Evolutionary conservation across 106 monocot genomes (phyloP), one percentile per base, ranked within the genome.

Genomic region (Ottelia alismoides): DNA sequence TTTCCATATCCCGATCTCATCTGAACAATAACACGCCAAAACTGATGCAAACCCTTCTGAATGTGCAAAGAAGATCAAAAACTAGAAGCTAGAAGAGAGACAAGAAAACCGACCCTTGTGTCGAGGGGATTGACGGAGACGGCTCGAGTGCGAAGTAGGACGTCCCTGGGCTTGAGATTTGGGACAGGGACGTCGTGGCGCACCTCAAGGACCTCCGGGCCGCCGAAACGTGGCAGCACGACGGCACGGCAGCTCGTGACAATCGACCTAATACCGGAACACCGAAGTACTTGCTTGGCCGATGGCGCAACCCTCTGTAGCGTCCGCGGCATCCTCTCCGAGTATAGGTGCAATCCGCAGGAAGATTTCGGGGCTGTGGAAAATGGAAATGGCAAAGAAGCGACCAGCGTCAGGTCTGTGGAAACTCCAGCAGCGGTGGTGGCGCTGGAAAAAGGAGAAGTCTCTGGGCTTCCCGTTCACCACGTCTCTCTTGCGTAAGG

Each of bases 81-180:
- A 10, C 18, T 28, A 54, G 21, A 9, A 20, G 11, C 4, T 21
- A 51, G 21, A 23, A n/a, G n/a, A n/a, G n/a, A n/a, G n/a, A n/a
- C n/a, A n/a, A 65, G 74, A 43, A n/a, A n/a, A n/a, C n/a, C n/a
- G n/a, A 85, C 91, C 53, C 91, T 62, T 46, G 85, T 52, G 61
- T 91, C 84, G 21, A 91, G 58, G 1, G 85, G 85, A 65, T 91
- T 91, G 61, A 91, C 58, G 49, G 91, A 85, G 32, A 80, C 81
- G 40, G 91, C 91, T 11, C 84, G 81, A 18, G 91, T 67, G 47
- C 85, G 74, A 31, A 91, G 84, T 49, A 91, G 91, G 31, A 91
- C 84, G 27, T 91, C 84, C 43, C 70, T 44, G 1, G 85, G 81
- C 63, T 70, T 75, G 63, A 91, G 81, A 81, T 91, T 85, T 60